Conservation (phyloP, 129 eudicot species). For the Gnaphalium uliginosum region DNA sequence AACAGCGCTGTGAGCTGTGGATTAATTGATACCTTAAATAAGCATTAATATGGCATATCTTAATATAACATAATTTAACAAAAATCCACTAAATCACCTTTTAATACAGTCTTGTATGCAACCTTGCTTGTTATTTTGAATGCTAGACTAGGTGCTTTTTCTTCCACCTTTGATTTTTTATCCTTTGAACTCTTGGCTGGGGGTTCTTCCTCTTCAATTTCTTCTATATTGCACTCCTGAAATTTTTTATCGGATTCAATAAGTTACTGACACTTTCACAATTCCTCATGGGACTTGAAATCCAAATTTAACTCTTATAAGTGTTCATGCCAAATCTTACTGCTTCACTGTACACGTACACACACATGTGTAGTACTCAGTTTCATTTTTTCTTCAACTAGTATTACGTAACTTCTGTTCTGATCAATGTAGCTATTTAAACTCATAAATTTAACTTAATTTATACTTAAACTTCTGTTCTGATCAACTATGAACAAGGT, state of each 20-base stretch:
- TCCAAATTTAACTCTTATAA: neutral
- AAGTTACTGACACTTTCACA: neutral
- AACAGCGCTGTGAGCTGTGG: constrained; percentile 95
- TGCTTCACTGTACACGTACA: neutral
- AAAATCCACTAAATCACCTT: constrained; percentile 46
- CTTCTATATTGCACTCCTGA: constrained; percentile 91
- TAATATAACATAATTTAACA: neutral
- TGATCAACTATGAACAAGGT: neutral
- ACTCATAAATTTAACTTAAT: neutral
- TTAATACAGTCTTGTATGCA: constrained; percentile 88
- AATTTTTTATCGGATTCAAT: neutral
- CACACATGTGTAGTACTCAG: neutral
- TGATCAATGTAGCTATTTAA: neutral
- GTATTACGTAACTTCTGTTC: neutral
- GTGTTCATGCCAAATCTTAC: neutral
- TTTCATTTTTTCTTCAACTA: neutral
- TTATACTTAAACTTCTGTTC: too few relatives aligned
- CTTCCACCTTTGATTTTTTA: constrained; percentile 79
- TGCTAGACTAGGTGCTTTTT: constrained; percentile 69
- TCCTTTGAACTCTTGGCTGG: constrained; percentile 93
- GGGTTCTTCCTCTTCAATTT: constrained; percentile 84
- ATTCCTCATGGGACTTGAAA: constrained; percentile 4
- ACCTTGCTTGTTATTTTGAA: constrained; percentile 92
- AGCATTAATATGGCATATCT: constrained; percentile 9
- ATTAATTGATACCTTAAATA: constrained; percentile 11